These are phyloP conservation scores for Salix suchowensis DNA, from an alignment of 345 rosid species.

Conservation along the genomic window DNA sequence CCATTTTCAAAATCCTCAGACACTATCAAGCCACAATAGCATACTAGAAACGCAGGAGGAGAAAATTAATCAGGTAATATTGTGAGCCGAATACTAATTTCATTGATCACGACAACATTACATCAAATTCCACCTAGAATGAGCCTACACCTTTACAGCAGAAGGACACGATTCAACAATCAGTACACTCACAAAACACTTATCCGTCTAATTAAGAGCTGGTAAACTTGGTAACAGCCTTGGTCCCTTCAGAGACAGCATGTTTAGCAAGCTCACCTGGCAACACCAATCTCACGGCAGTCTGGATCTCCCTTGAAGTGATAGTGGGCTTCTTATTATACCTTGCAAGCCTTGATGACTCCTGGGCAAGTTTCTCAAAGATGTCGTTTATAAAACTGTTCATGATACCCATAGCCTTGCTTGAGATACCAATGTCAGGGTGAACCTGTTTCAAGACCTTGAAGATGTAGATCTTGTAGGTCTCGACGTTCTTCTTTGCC, in stretches of 20 bases:
- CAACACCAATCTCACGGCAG: conserved; percentile 20
- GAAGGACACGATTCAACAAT: background rate
- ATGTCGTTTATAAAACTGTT: conserved; percentile 25
- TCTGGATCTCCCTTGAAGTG: conserved; percentile 28
- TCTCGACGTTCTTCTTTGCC: conserved; percentile 25
- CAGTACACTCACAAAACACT: background rate
- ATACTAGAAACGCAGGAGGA: no score
- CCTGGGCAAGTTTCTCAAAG: conserved; percentile 27
- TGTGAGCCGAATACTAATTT: no score
- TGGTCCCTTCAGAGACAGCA: conserved; percentile 28
- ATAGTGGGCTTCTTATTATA: conserved; percentile 28
- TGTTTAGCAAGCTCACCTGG: conserved; percentile 31
- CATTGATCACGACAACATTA: no score
- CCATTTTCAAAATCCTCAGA: no score
- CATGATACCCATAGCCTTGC: conserved; percentile 31
- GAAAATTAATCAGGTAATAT: no score
- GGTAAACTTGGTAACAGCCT: conserved; percentile 31
- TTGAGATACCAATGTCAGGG: conserved; percentile 24
- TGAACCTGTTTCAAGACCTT: conserved; percentile 29
- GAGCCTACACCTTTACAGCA: background rate
- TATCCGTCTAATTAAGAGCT: conserved; percentile 8
- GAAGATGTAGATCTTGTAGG: conserved; percentile 27
- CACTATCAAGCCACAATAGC: no score
- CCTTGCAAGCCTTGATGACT: conserved; percentile 19
- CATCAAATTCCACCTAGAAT: background rate